Evolutionary conservation across 1,284 basidiomycete genomes (phyloP), one percentile per base, ranked within the genome.

Genomic region (Boletus sp.): DNA sequence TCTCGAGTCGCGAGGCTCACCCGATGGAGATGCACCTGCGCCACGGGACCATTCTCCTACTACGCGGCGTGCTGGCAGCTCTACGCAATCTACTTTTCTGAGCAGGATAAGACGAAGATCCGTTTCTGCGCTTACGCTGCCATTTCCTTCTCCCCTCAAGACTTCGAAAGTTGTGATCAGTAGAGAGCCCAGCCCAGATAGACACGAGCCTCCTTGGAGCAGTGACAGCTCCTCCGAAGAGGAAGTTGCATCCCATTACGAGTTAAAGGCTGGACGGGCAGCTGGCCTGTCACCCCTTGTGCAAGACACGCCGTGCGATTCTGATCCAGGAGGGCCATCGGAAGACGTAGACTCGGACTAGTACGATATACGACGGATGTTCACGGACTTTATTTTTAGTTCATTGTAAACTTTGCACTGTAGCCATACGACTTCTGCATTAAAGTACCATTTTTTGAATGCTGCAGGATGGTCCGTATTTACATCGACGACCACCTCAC

Each of bases 181-280:
- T 52, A 74, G 70, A 37, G 72, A 77, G 16, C 61, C 70, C 0
- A 70, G 71, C 52, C 65, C 67, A 14, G 76, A 76, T 33, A 67
- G 63, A 49, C 69, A 70, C 17, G 81, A 80, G 53, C 73, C 77
- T 38, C 67, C 74, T 6, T 89, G 85, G 84, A 87, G 87, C 64
- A 89, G 83, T 60, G 87, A 90, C 68, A 88, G 83, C 65, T 89
- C 88, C 7, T 86, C 84, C 9, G 84, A 82, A 37, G 85, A 65
- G 14, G 66, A 84, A 55, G 82, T 83, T 56, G 61, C 77, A 27
- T 74, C 74, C 11, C 40, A 74, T 6, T 67, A 75, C 52, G 72
- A 75, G 8, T 63, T 63, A 14, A 67, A 67, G 58, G 63, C 61
- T 13, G 43, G 55, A 23, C 67, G 70, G 35, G 65, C 65, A 60